phyloP scores from a whole-genome alignment of 2,329 filamentous ascomycete species.

The Lasiodiplodia theobromae region DNA sequence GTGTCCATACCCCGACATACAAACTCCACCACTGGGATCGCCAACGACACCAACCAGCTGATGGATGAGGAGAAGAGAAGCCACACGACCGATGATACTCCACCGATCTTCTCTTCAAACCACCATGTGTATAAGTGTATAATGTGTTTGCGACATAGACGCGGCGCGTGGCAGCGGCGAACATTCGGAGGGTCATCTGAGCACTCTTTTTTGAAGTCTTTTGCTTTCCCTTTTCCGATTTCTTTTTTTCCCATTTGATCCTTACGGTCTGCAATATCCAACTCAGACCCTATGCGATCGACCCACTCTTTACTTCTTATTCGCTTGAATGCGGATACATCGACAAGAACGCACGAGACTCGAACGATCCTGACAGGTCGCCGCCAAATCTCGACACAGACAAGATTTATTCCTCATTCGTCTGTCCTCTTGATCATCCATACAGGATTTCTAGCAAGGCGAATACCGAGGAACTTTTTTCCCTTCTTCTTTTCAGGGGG shows the following conservation, averaged over 20 bases:
- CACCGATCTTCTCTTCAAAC: neutral
- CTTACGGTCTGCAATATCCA: slow-evolving; percentile 4
- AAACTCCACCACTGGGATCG: neutral
- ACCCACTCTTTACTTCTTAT: neutral
- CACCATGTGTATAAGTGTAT: slow-evolving; percentile 20
- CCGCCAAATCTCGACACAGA: neutral
- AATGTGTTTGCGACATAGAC: slow-evolving; percentile 20
- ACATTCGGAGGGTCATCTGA: slow-evolving; percentile 4
- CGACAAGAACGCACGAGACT: neutral
- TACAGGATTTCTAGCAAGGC: neutral
- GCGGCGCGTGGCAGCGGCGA: neutral
- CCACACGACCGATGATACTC: neutral
- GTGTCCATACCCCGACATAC: slow-evolving; percentile 18
- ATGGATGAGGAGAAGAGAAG: neutral
- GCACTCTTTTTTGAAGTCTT: slow-evolving; percentile 1
- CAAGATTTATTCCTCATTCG: neutral
- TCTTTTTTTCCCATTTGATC: neutral
- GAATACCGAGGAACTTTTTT: neutral
- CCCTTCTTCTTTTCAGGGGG: neutral
- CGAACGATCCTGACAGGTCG: neutral
- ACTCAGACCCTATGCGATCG: slow-evolving; percentile 6
- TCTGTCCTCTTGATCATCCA: neutral
- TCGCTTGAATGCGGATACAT: neutral
- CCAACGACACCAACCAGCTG: neutral
- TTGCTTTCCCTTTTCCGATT: neutral